Evolutionary conservation across 2,329 filamentous ascomycete genomes (phyloP).

Genomic region (Aspergillus chevalieri): DNA sequence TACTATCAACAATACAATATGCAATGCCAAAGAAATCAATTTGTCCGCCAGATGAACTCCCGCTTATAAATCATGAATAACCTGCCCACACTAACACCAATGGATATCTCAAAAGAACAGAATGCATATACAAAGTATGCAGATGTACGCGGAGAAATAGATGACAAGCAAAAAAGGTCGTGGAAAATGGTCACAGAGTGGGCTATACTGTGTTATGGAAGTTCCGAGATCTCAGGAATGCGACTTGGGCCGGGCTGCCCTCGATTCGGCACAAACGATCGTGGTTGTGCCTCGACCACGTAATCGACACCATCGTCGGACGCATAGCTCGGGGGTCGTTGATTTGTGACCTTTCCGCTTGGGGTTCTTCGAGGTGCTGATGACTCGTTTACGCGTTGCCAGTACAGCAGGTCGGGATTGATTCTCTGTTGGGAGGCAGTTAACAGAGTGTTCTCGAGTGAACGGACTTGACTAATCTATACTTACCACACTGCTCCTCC

Average conservation of each 20-base stretch:
- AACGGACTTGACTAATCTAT: neutral
- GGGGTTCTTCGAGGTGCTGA: slow-evolving; percentile 2
- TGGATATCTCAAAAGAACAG: neutral
- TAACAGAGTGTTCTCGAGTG: neutral
- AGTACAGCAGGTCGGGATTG: slow-evolving; percentile 74
- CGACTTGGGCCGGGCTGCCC: neutral
- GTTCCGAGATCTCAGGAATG: neutral
- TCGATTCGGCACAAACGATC: slow-evolving; percentile 45
- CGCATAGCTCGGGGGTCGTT: slow-evolving; percentile 67
- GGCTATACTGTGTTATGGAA: neutral
- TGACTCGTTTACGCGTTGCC: slow-evolving; percentile 57
- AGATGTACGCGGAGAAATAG: neutral
- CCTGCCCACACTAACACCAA: neutral
- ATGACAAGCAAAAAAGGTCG: neutral
- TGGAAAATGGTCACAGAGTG: neutral
- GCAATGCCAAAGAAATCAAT: neutral
- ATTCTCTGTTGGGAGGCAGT: slow-evolving; percentile 50
- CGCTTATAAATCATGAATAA: neutral
- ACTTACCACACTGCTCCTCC: slow-evolving; percentile 75
- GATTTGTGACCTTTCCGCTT: slow-evolving; percentile 22
- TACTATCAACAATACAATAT: neutral
- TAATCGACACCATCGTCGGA: slow-evolving; percentile 71
- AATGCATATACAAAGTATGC: neutral
- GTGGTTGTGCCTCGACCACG: slow-evolving; percentile 60
- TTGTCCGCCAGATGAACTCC: neutral